Evolutionary conservation across 306 rosid species (phyloP), one percentile per base, ranked within the genome.

Genomic region (Vachellia pachyceras): DNA sequence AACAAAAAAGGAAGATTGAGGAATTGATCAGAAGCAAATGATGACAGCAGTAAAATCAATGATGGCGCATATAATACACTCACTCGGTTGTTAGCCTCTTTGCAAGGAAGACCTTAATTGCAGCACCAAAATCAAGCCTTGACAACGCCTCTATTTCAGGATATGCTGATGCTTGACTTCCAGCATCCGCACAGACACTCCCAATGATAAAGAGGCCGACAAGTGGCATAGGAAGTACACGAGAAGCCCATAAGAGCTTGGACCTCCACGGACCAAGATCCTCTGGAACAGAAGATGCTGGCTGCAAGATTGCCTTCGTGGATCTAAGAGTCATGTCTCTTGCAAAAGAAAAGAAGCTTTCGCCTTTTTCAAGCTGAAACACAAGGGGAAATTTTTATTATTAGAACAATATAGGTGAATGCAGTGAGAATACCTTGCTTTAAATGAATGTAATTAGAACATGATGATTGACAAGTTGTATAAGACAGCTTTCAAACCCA

Each of bases 171-270:
- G 90, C 83, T 84, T 80, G 90, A 80, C 78, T 93, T 73, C 88
- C 96, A 0, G 61, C 83, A 68, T 95, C 96, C 29, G 94, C 90
- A 85, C 98, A 93, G 50, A 95, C 86, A 46, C 93, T 69, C 57
- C 89, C 95, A 55, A 95, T 95, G 64, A 95, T 86, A 63, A 95
- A 84, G 64, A 93, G 94, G 77, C 99, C 99, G 50, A 95, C 90
- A 12, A 95, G 96, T 17, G 99, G 99, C 99, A 95, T 95, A 25
- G 98, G 99, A 84, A 95, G 98, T 66, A 91, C 93, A 45, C 94
- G 95, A 13, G 99, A 91, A 18, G 98, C 99, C 98, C 98, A 91
- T 68, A 89, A 82, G 86, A 95, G 98, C 85, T 93, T 95, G 42
- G 98, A 90, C 84, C 95, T 90, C 94, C 84, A 88, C 20, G 98